A percentile compares a stretch with the other conserved stretches of the same genome.
These are phyloP conservation scores for Podosphaera fusca DNA, from an alignment of 2,329 filamentous ascomycete species.

Conservation along the genomic window DNA sequence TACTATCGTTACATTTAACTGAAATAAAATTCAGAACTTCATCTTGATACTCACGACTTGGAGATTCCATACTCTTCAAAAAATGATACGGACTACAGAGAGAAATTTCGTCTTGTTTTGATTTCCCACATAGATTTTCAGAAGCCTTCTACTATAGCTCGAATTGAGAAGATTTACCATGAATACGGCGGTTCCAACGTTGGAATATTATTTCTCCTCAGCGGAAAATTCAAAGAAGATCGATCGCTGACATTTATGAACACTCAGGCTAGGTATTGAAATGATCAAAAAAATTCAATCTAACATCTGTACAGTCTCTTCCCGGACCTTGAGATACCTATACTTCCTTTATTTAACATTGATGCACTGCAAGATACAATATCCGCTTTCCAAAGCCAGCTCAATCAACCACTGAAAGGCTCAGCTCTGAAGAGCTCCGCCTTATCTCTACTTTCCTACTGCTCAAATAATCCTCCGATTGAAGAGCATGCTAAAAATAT, in stretches of 20 bases:
- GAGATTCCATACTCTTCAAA: conserved; percentile 9
- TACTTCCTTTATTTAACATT: conserved; percentile 11
- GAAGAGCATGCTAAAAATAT: conserved; percentile 15
- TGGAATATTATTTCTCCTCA: conserved; percentile 15
- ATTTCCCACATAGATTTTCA: conserved; percentile 12
- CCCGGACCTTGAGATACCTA: conserved; percentile 12
- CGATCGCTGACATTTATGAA: conserved; percentile 11
- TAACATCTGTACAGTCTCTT: conserved; percentile 9
- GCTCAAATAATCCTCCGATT: conserved; percentile 10
- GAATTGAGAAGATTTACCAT: conserved; percentile 15
- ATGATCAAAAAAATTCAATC: background rate
- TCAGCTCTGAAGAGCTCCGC: conserved; percentile 4
- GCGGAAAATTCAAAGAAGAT: conserved; percentile 7
- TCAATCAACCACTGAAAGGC: conserved; percentile 3
- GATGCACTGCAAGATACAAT: conserved; percentile 9
- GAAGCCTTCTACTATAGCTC: conserved; percentile 5
- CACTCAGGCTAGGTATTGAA: conserved; percentile 13
- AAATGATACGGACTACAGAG: conserved; percentile 3
- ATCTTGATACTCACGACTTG: conserved; percentile 13
- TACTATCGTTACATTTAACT: background rate
- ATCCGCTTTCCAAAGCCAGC: conserved; percentile 11
- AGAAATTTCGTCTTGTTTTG: conserved; percentile 11
- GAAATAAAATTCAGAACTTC: background rate
- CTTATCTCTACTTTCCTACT: conserved; percentile 12
- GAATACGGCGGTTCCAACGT: conserved; percentile 13